phyloP scores from a whole-genome alignment of 208 protist species.

The Trypanosomatidae sp. region DNA sequence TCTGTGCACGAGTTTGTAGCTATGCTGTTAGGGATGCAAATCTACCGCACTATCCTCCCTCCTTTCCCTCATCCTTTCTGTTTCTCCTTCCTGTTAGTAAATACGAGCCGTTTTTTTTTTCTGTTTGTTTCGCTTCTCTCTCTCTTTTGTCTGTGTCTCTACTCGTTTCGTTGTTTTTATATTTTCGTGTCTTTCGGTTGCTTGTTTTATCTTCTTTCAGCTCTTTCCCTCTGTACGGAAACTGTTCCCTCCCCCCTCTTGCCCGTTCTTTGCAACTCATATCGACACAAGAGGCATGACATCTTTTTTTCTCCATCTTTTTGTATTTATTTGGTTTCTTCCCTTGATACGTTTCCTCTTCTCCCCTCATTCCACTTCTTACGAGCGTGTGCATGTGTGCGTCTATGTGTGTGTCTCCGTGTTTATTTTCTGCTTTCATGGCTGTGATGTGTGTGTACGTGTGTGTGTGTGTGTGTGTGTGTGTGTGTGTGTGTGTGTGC shows the following conservation, averaged over 20 bases:
- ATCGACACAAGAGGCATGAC: background rate
- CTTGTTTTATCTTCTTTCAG: no score
- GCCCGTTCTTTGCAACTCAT: background rate
- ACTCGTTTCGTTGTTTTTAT: background rate
- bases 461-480: background rate
- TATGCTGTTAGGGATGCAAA: background rate
- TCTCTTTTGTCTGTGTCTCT: background rate
- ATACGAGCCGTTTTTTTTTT: background rate
- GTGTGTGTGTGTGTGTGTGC: background rate
- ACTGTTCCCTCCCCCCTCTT: background rate
- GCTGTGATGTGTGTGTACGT: background rate
- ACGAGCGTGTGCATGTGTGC: background rate
- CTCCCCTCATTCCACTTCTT: constrained; percentile 1
- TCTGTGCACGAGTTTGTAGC: background rate
- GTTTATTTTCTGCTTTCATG: background rate
- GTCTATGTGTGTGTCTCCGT: background rate
- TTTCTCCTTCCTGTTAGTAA: background rate
- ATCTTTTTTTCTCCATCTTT: background rate
- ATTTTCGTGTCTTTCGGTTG: background rate
- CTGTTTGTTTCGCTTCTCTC: background rate
- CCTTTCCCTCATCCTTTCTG: constrained; percentile 5
- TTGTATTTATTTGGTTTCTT: background rate
- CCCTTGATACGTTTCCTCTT: background rate
- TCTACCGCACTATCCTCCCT: background rate
- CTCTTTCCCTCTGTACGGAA: background rate